Base-by-base conservation (phyloP, 2,329 filamentous ascomycete genomes). In the Saccharata proteae region DNA sequence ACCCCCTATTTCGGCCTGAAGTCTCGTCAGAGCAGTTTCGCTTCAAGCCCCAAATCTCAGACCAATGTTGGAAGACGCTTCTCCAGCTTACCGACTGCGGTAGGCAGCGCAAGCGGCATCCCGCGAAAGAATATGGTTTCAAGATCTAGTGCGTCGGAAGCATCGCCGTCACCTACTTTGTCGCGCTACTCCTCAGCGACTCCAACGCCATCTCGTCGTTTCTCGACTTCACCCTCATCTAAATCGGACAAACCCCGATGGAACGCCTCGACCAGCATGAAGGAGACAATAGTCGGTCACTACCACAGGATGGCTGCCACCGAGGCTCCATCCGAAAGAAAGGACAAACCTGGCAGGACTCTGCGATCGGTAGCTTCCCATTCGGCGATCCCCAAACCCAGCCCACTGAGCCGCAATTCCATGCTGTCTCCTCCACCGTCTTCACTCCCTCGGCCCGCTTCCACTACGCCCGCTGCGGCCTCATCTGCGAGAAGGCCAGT, bases 21-120 rank as follows among this genome's bases (percentile, higher is more conserved):
- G 41, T 57, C 63, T 30, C 61, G 64, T 30, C 53, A 57, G 28
- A 56, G 57, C 34, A 65, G 64, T 45, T 53, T 60, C 13, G n/a
- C n/a, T n/a, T n/a, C n/a, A n/a, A n/a, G n/a, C n/a, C n/a, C n/a
- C n/a, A n/a, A n/a, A n/a, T n/a, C n/a, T n/a, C n/a, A n/a, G n/a
- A n/a, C n/a, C n/a, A n/a, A n/a, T n/a, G n/a, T n/a, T n/a, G n/a
- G n/a, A 23, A 63, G 60, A 23, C 61, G 67, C 4, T 60, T 61
- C 30, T 69, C 65, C 6, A 64, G 61, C 32, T 40, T 69, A 24
- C 65, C 65, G 2, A 53, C 48, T 15, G 34, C 24, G 42, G 33
- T 20, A 31, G 35, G 26, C 36, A 45, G 11, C 44, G 46, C 30
- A 55, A 52, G 35, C 34, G 43, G 9, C 32, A 44, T 9, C 38